These are phyloP conservation scores for Penicillium alfredii DNA, from an alignment of 495 filamentous ascomycete species.

Conservation along the genomic window DNA sequence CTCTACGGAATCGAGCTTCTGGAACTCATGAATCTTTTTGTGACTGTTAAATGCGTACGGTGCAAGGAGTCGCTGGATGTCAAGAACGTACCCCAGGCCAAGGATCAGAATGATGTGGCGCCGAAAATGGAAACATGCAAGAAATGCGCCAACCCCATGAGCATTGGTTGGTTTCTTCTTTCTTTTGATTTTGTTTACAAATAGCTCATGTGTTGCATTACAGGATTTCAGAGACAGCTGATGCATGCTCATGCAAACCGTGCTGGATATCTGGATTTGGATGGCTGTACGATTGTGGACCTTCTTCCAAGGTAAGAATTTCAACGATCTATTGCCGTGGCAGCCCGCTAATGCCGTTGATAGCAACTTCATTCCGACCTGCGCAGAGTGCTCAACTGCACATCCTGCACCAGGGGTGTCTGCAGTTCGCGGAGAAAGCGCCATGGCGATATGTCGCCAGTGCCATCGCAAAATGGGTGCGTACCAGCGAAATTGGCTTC, in stretches of 20 bases:
- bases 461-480: constrained; percentile 79
- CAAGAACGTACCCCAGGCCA: constrained; percentile 52
- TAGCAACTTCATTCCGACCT: constrained; percentile 79
- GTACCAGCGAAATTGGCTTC: constrained; percentile 8
- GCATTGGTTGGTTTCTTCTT: constrained; percentile 40
- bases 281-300: constrained; percentile 71
- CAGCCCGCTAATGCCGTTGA: no score
- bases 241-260: constrained; percentile 71
- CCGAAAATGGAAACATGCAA: constrained; percentile 53
- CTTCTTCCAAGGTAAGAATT: constrained; percentile 66
- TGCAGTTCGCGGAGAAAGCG: constrained; percentile 68
- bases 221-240: constrained; percentile 65
- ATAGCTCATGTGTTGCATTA: constrained; percentile 2
- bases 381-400: constrained; percentile 68
- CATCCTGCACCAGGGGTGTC: constrained; percentile 58
- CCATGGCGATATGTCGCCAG: constrained; percentile 70
- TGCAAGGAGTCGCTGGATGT: constrained; percentile 76
- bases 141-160: constrained; percentile 68
- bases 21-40: constrained; percentile 60
- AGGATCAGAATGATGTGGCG: constrained; percentile 30
- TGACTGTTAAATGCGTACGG: constrained; percentile 75
- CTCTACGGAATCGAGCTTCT: constrained; percentile 78
- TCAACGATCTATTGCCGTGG: no score
- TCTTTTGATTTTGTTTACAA: background rate
- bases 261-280: constrained; percentile 77